Conservation (phyloP, 768 basidiomycete species). For the Termitomyces sp. region DNA sequence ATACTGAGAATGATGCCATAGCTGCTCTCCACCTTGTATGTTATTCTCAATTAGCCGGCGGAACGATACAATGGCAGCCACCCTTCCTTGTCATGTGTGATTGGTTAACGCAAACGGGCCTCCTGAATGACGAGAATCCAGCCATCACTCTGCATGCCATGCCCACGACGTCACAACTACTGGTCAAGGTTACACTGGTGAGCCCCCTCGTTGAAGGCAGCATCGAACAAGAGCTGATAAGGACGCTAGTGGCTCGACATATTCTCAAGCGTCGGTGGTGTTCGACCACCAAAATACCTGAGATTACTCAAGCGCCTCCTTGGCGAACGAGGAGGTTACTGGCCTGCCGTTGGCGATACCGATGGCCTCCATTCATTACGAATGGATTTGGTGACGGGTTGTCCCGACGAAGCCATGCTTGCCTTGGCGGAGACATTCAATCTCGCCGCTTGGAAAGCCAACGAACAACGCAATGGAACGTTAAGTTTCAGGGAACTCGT, state of each 20-base stretch:
- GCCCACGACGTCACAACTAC: constrained; percentile 48
- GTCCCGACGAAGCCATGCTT: constrained; percentile 75
- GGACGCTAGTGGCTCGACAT: constrained; percentile 70
- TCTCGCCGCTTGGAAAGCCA: constrained; percentile 71
- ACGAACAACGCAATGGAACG: constrained; percentile 58
- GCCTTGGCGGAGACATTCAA: constrained; percentile 72
- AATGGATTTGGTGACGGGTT: constrained; percentile 71
- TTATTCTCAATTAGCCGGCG: constrained; percentile 69
- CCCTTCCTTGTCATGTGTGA: constrained; percentile 71
- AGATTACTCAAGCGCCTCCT: constrained; percentile 65
- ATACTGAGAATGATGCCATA: constrained; percentile 67
- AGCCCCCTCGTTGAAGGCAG: constrained; percentile 24
- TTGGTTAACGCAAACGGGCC: constrained; percentile 68
- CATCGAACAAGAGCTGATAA: constrained; percentile 13
- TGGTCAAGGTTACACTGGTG: constrained; percentile 72
- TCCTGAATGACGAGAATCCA: constrained; percentile 63
- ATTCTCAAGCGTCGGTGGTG: constrained; percentile 60
- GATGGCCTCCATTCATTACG: constrained; percentile 41
- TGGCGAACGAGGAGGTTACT: constrained; percentile 45
- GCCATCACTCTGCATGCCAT: constrained; percentile 54
- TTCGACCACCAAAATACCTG: constrained; percentile 62
- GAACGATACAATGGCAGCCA: constrained; percentile 63
- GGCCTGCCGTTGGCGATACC: constrained; percentile 32
- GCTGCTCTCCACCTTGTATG: constrained; percentile 76
- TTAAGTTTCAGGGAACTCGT: constrained; percentile 75